Base-by-base conservation (phyloP, 2,329 filamentous ascomycete species). In the Pseudogymnoascus sp. region DNA sequence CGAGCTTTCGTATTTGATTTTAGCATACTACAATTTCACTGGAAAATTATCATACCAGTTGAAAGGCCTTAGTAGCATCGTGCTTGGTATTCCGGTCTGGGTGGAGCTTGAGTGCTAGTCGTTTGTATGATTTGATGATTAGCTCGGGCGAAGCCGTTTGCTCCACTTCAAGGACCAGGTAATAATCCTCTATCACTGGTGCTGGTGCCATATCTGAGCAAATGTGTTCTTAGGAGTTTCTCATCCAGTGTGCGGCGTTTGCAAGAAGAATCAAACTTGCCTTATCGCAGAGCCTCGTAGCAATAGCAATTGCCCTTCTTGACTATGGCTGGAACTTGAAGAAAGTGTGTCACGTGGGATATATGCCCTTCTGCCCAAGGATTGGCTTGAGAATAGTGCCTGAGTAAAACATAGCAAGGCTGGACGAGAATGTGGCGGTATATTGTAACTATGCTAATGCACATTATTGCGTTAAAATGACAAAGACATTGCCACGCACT, bases 41-140 rank as follows among this genome's bases (percentile, higher is more conserved):
- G 6, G 53, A 60, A 61, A 62, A 59, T 65, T 56, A 10, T 69
- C 71, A 62, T 70, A 75, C 75, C 53, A 63, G 44, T 70, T 76
- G 73, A 64, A 76, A 76, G 63, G 68, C 69, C 67, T 70, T 65
- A 21, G 73, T 77, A 59, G 74, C 67, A 67, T 74, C 66, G 14
- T 61, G 63, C 7, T 66, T 69, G 4, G 63, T 5, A 65, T 75
- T 75, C 7, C 70, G 65, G 64, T 77, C 75, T 3, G 74, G 74
- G 67, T 77, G 74, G n/a, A 75, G 68, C 61, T 72, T 69, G 6
- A 73, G 64, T 34, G 75, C 75, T 56, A 76, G 68, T n/a, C 69
- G 66, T 65, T 62, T 71, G 62, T 76, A 76, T 3, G 75, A 73
- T 62, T 63, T 66, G 6, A 56, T 67, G 63, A 77, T 73, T 44